phyloP scores from a whole-genome alignment of 495 filamentous ascomycete species.

The Penicillium egyptiacum region DNA sequence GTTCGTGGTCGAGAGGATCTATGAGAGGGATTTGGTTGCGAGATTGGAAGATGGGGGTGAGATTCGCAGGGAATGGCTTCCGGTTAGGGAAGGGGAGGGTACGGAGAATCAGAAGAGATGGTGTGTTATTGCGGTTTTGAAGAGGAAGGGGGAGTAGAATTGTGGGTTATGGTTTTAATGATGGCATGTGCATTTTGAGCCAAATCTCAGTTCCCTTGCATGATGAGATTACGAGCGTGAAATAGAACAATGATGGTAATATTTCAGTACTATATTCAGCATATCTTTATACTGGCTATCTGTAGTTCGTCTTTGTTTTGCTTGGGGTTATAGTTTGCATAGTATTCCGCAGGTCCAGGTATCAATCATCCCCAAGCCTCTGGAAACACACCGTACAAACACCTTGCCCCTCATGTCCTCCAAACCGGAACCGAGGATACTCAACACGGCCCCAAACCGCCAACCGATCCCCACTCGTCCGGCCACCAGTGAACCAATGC shows the following conservation, averaged over 20 bases:
- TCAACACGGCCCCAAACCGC: slow-evolving; percentile 63
- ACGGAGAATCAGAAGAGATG: slow-evolving; percentile 68
- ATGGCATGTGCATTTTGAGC: slow-evolving; percentile 5
- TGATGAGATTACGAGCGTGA: not conserved
- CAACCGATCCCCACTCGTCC: slow-evolving; percentile 41
- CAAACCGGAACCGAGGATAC: slow-evolving; percentile 85
- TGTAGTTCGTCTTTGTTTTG: not conserved
- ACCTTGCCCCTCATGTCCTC: slow-evolving; percentile 79
- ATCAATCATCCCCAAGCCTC: slow-evolving; percentile 24
- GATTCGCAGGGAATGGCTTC: slow-evolving; percentile 63
- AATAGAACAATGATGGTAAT: not conserved
- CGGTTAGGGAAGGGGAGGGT: slow-evolving; percentile 58
- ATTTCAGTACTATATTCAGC: not conserved
- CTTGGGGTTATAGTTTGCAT: not conserved
- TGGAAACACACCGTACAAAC: slow-evolving; percentile 80
- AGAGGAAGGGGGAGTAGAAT: slow-evolving; percentile 26
- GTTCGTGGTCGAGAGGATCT: slow-evolving; percentile 67
- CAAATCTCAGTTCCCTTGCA: not conserved
- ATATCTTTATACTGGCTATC: slow-evolving; percentile 4
- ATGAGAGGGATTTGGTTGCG: slow-evolving; percentile 71
- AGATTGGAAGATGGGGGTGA: slow-evolving; percentile 47
- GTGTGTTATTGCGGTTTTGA: slow-evolving; percentile 71
- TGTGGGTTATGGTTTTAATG: slow-evolving; percentile 1
- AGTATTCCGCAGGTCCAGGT: not conserved
- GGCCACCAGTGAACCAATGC: slow-evolving; percentile 62